phyloP scores from a whole-genome alignment of 345 rosid genomes.

The Acer yangbiense region DNA sequence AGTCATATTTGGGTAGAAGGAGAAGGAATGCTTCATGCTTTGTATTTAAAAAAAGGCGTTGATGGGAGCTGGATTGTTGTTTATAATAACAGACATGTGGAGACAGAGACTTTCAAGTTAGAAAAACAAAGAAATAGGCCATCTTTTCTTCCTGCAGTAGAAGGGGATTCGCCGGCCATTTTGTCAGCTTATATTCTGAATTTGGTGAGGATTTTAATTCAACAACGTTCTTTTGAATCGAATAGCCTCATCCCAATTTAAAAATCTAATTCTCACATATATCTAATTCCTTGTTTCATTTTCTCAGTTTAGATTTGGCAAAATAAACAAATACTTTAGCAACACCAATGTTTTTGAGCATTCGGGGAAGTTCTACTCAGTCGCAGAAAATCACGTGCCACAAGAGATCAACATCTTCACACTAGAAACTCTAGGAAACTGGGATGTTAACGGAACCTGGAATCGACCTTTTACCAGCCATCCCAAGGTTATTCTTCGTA shows the following conservation, averaged over 20 bases:
- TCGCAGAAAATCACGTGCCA: constrained; percentile 40
- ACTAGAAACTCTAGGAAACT: constrained; percentile 28
- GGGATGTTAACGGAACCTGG: constrained; percentile 47
- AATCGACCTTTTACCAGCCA: constrained; percentile 44
- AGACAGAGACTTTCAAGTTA: constrained; percentile 45
- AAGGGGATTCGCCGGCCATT: constrained; percentile 47
- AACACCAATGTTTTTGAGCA: constrained; percentile 48
- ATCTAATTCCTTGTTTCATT: neutral
- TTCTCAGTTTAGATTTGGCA: constrained; percentile 41
- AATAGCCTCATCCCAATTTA: neutral
- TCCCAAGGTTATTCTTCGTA: constrained; percentile 39
- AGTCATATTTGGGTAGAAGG: constrained; percentile 57
- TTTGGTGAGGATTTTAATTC: constrained; percentile 2
- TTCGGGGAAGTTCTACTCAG: constrained; percentile 38
- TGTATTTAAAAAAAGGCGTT: constrained; percentile 39
- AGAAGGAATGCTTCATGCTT: constrained; percentile 65
- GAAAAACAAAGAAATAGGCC: constrained; percentile 46
- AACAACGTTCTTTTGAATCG: neutral
- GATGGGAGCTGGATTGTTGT: constrained; percentile 42
- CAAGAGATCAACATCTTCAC: constrained; percentile 43
- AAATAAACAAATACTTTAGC: constrained; percentile 31
- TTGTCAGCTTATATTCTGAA: constrained; percentile 47
- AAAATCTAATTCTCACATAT: neutral
- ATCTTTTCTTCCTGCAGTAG: constrained; percentile 48
- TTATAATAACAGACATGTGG: constrained; percentile 49